A percentile compares a stretch with the other conserved stretches of the same genome.
These are phyloP conservation scores for Aspergillus campestris DNA, from an alignment of 495 filamentous ascomycete species.

Conservation along the genomic window DNA sequence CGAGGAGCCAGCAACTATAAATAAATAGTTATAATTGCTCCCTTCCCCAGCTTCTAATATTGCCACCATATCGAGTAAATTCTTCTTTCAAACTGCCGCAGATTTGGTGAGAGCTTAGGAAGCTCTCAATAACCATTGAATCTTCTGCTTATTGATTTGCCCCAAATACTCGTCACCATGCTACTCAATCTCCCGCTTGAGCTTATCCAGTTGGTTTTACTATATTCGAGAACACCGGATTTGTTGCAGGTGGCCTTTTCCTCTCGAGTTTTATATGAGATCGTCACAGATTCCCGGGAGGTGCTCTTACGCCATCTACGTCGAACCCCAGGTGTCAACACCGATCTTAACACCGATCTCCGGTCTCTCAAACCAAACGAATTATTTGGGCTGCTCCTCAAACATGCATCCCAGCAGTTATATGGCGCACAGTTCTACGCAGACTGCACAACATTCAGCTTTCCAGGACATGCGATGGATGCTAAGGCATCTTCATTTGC, in stretches of 20 bases:
- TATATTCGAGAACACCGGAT: slow-evolving; percentile 20
- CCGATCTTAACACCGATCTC: slow-evolving; percentile 4
- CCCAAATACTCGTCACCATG: slow-evolving; percentile 13
- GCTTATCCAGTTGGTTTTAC: slow-evolving; percentile 32
- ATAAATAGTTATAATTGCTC: too few species aligned
- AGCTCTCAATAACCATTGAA: not conserved
- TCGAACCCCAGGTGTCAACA: slow-evolving; percentile 21
- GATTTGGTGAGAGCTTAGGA: too few species aligned
- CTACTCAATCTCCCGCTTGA: slow-evolving; percentile 31
- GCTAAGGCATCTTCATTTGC: slow-evolving; percentile 22
- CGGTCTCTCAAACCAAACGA: slow-evolving; percentile 11
- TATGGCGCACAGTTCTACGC: slow-evolving; percentile 25
- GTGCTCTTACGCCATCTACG: slow-evolving; percentile 26
- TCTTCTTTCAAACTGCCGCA: too few species aligned
- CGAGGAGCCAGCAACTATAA: too few species aligned
- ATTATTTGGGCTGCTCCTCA: slow-evolving; percentile 21
- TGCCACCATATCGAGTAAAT: too few species aligned
- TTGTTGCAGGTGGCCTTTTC: slow-evolving; percentile 28
- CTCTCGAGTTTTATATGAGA: slow-evolving; percentile 58
- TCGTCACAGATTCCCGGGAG: slow-evolving; percentile 64
- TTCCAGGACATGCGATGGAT: slow-evolving; percentile 17
- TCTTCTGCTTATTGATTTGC: not conserved
- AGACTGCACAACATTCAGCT: slow-evolving; percentile 15
- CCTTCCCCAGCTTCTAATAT: too few species aligned
- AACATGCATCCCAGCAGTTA: slow-evolving; percentile 17